Percentiles rank a stretch among this genome's conserved stretches.
These are phyloP conservation scores for Nissolia schottii DNA, from an alignment of 306 rosid species.

Conservation along the genomic window DNA sequence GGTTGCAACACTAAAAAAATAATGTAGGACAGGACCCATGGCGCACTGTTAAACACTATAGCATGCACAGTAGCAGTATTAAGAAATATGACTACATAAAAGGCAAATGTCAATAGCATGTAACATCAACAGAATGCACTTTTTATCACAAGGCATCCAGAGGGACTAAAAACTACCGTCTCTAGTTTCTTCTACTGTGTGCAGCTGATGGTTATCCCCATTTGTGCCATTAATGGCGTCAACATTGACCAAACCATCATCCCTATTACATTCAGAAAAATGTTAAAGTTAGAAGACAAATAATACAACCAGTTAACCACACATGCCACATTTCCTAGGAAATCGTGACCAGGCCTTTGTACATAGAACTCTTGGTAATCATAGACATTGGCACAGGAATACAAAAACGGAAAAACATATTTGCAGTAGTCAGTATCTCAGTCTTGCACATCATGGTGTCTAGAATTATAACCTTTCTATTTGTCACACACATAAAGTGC, in stretches of 20 bases:
- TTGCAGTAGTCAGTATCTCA: not conserved
- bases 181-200: constrained; percentile 30
- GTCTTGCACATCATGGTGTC: constrained; percentile 6
- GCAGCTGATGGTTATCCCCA: constrained; percentile 30
- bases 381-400: constrained; percentile 14
- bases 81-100: not conserved
- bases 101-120: constrained; percentile 6
- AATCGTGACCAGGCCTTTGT: constrained; percentile 12
- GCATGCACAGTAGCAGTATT: not conserved
- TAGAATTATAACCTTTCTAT: not conserved
- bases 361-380: not conserved
- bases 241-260: constrained; percentile 29
- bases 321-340: not conserved
- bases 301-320: constrained; percentile 10
- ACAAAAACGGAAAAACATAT: constrained; percentile 2
- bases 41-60: not conserved
- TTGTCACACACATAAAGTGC: not conserved
- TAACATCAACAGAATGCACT: not conserved
- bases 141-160: constrained; percentile 19
- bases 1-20: not conserved
- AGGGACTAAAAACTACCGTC: constrained; percentile 32
- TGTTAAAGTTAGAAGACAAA: constrained; percentile 19
- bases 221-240: constrained; percentile 27
- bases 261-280: constrained; percentile 25
- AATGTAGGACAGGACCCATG: not conserved